These are phyloP conservation scores for Botrytis squamosa DNA, from an alignment of 2,329 filamentous ascomycete species.

Conservation along the genomic window DNA sequence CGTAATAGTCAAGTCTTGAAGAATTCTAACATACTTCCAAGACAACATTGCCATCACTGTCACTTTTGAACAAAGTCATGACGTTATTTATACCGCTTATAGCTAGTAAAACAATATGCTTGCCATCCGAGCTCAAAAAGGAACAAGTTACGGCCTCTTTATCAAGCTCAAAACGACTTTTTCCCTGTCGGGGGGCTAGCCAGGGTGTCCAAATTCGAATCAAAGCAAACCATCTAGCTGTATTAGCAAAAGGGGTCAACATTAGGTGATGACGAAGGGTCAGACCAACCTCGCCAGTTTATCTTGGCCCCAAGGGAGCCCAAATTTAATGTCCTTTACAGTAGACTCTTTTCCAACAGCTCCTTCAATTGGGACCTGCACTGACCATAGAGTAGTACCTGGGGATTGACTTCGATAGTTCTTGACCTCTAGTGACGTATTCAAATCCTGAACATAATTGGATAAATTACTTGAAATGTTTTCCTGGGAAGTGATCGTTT, in stretches of 20 bases:
- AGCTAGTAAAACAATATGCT: conserved; percentile 74
- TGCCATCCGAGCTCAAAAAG: conserved; percentile 70
- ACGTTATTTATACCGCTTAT: conserved; percentile 73
- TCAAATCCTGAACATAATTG: conserved; percentile 57
- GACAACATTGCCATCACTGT: conserved; percentile 62
- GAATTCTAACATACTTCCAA: conserved; percentile 53
- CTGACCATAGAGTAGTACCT: conserved; percentile 67
- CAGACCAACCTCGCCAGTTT: conserved; percentile 37
- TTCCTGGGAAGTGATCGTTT: conserved; percentile 38
- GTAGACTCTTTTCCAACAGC: conserved; percentile 59
- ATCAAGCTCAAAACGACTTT: conserved; percentile 62
- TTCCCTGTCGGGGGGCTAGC: conserved; percentile 85
- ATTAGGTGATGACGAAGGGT: not conserved
- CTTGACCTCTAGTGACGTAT: conserved; percentile 54
- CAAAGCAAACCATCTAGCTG: conserved; percentile 71
- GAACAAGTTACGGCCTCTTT: conserved; percentile 77
- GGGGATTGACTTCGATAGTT: conserved; percentile 64
- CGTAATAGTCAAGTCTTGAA: not conserved
- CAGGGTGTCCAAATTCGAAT: conserved; percentile 79
- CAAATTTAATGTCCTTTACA: conserved; percentile 43
- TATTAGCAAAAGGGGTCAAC: conserved; percentile 20
- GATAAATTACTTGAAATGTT: conserved; percentile 33
- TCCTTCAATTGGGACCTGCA: conserved; percentile 55
- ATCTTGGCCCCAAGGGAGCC: conserved; percentile 38
- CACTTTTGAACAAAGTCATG: conserved; percentile 66